A percentile compares a stretch with the other conserved stretches of the same genome.
Evolutionary conservation across 495 filamentous ascomycete species (phyloP).

Genomic region (Trichoderma asperelloides): DNA sequence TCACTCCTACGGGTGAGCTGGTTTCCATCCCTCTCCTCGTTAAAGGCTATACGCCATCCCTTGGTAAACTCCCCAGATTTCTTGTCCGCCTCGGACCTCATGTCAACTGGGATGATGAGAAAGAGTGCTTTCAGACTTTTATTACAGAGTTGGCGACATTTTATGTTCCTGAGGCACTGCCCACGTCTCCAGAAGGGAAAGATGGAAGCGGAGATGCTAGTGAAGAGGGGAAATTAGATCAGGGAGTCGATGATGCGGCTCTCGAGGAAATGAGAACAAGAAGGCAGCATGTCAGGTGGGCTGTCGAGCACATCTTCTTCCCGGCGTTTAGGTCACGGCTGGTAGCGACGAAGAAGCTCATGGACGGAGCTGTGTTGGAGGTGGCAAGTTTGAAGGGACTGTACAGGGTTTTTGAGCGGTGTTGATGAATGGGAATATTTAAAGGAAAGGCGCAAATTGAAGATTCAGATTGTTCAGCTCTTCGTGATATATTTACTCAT

Average conservation of each 20-base stretch:
- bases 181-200: conserved; percentile 36
- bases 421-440: conserved; percentile 37
- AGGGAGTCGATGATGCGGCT: conserved; percentile 33
- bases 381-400: conserved; percentile 90
- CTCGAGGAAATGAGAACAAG: conserved; percentile 47
- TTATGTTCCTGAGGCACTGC: conserved; percentile 81
- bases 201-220: conserved; percentile 29
- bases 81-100: conserved; percentile 80
- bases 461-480: not conserved
- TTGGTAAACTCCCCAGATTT: conserved; percentile 84
- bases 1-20: conserved; percentile 70
- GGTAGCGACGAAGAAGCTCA: conserved; percentile 70
- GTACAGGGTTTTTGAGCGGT: conserved; percentile 96
- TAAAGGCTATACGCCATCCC: conserved; percentile 76
- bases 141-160: conserved; percentile 82
- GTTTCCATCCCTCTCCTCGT: conserved; percentile 72
- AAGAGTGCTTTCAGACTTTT: conserved; percentile 78
- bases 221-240: conserved; percentile 18
- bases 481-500: not conserved
- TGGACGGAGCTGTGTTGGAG: conserved; percentile 70
- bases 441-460: not conserved
- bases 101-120: conserved; percentile 79
- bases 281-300: conserved; percentile 47
- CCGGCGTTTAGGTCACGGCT: conserved; percentile 75
- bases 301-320: conserved; percentile 66